A percentile compares a stretch with the other conserved stretches of the same genome.
These are phyloP conservation scores for Penicillium herquei DNA, from an alignment of 495 filamentous ascomycete species.

Conservation along the genomic window DNA sequence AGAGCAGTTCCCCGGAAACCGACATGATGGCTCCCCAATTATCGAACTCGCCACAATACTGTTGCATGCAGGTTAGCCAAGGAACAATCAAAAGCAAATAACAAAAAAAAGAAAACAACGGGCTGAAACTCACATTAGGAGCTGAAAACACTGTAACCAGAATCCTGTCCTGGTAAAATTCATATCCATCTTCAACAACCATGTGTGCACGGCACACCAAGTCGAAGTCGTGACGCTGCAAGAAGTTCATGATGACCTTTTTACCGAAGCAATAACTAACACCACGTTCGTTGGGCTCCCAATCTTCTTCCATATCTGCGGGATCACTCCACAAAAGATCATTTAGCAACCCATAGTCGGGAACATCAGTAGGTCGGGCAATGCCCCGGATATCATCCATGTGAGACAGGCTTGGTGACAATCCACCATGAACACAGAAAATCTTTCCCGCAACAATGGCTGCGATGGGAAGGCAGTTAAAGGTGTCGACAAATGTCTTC, in stretches of 20 bases:
- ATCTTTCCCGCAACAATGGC: slow-evolving; percentile 98
- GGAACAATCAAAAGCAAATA: neutral
- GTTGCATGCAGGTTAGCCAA: slow-evolving; percentile 21
- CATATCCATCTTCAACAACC: slow-evolving; percentile 99
- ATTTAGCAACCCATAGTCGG: slow-evolving; percentile 94
- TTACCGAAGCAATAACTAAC: slow-evolving; percentile 99
- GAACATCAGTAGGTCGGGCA: slow-evolving; percentile 92
- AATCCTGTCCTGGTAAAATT: slow-evolving; percentile 96
- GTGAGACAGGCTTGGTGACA: slow-evolving; percentile 87
- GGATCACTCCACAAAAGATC: slow-evolving; percentile 98
- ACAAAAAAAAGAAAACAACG: slow-evolving; percentile 3
- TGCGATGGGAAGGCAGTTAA: slow-evolving; percentile 94
- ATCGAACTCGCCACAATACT: slow-evolving; percentile 99
- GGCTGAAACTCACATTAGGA: slow-evolving; percentile 73
- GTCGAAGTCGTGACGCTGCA: slow-evolving; percentile 94
- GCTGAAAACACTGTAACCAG: slow-evolving; percentile 97
- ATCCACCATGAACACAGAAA: slow-evolving; percentile 95
- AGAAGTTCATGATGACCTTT: slow-evolving; percentile 96
- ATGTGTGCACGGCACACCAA: slow-evolving; percentile 97
- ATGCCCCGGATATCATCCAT: slow-evolving; percentile 99
- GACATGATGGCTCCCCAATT: slow-evolving; percentile 99
- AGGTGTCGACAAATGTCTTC: slow-evolving; percentile 98
- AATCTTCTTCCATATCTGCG: slow-evolving; percentile 95
- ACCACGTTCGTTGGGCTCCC: slow-evolving; percentile 95
- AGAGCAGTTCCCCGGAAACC: slow-evolving; percentile 87